Percentiles rank a stretch among this genome's conserved stretches.
These are phyloP conservation scores for Triangularia setosa DNA, from an alignment of 2,329 filamentous ascomycete genomes.

Conservation along the genomic window DNA sequence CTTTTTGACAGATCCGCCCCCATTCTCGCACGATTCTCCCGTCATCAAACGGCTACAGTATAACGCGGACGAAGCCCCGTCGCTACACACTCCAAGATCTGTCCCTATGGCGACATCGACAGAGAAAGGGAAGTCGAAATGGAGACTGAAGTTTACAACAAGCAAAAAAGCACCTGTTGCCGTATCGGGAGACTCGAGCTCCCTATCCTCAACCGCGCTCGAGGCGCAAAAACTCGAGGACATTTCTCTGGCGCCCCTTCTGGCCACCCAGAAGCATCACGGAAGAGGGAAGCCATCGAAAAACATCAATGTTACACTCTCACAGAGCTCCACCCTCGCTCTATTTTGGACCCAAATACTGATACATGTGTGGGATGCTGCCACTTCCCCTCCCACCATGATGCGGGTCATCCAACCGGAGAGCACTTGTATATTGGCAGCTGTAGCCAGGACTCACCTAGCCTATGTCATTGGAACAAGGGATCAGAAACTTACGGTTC, in stretches of 20 bases:
- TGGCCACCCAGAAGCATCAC: constrained; percentile 27
- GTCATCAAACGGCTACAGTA: constrained; percentile 2
- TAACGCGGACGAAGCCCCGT: not conserved
- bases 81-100: constrained; percentile 10
- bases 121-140: constrained; percentile 31
- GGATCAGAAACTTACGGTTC: constrained; percentile 40
- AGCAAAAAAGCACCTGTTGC: constrained; percentile 28
- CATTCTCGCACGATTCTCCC: constrained; percentile 8
- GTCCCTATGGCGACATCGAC: constrained; percentile 3
- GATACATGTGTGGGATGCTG: constrained; percentile 39
- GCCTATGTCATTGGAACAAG: constrained; percentile 39
- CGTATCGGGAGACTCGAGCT: constrained; percentile 35
- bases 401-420: constrained; percentile 33
- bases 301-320: constrained; percentile 34
- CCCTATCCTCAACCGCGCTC: constrained; percentile 33
- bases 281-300: constrained; percentile 31
- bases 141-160: constrained; percentile 28
- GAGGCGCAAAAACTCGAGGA: constrained; percentile 37
- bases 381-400: constrained; percentile 34
- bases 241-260: constrained; percentile 34
- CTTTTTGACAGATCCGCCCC: constrained; percentile 12
- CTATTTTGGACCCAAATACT: constrained; percentile 38
- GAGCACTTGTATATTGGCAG: constrained; percentile 37
- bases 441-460: constrained; percentile 35
- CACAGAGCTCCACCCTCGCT: constrained; percentile 36